These are phyloP conservation scores for Dothideomycetes sp. DNA, from an alignment of 2,329 filamentous ascomycete species.

Conservation along the genomic window DNA sequence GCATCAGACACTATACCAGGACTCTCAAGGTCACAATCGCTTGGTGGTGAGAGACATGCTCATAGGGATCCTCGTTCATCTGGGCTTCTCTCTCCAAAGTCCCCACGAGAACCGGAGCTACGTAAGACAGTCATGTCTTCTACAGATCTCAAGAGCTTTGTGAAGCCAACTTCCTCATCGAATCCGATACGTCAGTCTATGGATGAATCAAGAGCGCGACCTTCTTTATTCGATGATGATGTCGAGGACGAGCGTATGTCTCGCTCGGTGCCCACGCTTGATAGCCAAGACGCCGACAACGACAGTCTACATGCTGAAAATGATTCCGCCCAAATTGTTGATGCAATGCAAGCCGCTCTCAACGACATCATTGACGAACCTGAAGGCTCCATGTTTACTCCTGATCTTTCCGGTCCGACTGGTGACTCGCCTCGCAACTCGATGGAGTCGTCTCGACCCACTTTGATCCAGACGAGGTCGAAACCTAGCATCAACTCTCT, in stretches of 20 bases:
- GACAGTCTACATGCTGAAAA: conserved; percentile 46
- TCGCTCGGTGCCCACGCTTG: conserved; percentile 69
- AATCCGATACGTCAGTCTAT: conserved; percentile 55
- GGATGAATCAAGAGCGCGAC: conserved; percentile 50
- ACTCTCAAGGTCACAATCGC: conserved; percentile 4
- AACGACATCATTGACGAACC: conserved; percentile 83
- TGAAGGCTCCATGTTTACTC: conserved; percentile 54
- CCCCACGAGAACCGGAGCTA: conserved; percentile 37
- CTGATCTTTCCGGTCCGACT: conserved; percentile 34
- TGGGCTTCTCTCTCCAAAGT: conserved; percentile 6
- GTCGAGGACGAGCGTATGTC: conserved; percentile 63
- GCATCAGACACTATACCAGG: background rate
- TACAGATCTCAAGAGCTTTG: conserved; percentile 42
- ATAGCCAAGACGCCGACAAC: conserved; percentile 69
- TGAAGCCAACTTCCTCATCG: conserved; percentile 26
- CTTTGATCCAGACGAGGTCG: conserved; percentile 40
- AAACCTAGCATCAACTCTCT: conserved; percentile 87
- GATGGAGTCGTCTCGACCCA: conserved; percentile 41
- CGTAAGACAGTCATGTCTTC: conserved; percentile 52
- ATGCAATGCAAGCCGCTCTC: conserved; percentile 85
- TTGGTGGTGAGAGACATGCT: conserved; percentile 1
- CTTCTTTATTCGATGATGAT: conserved; percentile 80
- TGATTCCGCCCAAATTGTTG: conserved; percentile 58
- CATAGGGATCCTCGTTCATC: conserved; percentile 2
- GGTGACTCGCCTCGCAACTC: conserved; percentile 35